Base-by-base conservation (phyloP, 768 basidiomycete genomes). In the Naematelia encephala region DNA sequence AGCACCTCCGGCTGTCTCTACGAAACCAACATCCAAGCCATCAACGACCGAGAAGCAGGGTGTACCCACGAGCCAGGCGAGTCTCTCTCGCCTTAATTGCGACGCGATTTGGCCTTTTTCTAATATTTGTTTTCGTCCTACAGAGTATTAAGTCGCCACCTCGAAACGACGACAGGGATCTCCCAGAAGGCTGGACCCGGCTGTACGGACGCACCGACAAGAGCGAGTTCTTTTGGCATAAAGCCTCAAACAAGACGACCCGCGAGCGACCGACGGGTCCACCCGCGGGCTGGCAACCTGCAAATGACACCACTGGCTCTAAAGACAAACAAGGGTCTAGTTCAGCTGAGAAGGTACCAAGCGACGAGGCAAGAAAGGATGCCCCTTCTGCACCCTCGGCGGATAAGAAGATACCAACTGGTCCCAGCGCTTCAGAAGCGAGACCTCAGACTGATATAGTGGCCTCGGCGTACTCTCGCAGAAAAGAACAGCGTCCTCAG, bases 101-200 rank as follows among this genome's bases (percentile, higher is more conserved):
- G 34, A 23, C 48, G 22, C 27, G n/a, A 21, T 50, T 5, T 23
- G 27, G 5, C 48, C 22, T 21, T 23, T 23, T 50, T 23, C 22
- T 23, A 14, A 10, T 4, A 4, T 50, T 50, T 50, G 19, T 23
- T 27, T 22, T 19, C 16, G n/a, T n/a, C 19, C 29, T n/a, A 14
- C 22, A 56, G 48, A 27, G 16, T 23, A 4, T 5, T 14, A 5
- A 50, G 14, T 16, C 11, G n/a, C 22, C 48, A 23, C 22, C 48
- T 4, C 22, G 2, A 12, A 50, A 4, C 22, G 48, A 50, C 14
- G 48, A 22, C 22, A 25, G 5, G 5, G 27, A 8, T 50, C 23
- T 57, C 8, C 56, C 56, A 2, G 48, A 50, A 34, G 56, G 56
- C 5, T 57, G 56, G 56, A 30, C 25, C 12, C 27, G 29, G 30